A percentile compares a stretch with the other conserved stretches of the same genome.
Conservation (phyloP, 257 asterid genomes). For the Scutellaria galericulata region DNA sequence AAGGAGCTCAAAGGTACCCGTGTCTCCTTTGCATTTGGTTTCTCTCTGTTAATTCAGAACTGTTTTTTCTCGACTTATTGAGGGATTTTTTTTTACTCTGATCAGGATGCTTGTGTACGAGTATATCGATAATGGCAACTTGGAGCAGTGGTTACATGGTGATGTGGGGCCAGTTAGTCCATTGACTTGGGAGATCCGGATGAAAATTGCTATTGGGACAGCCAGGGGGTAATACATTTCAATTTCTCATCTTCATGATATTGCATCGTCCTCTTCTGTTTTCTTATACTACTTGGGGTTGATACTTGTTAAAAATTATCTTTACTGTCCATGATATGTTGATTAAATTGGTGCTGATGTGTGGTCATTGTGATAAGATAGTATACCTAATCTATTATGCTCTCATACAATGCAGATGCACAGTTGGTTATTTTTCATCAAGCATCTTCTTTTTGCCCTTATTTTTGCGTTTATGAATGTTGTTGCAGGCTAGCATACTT, state of each 20-base stretch:
- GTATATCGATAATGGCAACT: constrained; percentile 89
- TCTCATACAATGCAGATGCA: not conserved
- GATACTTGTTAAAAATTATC: not conserved
- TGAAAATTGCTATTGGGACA: constrained; percentile 89
- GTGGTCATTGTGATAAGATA: not conserved
- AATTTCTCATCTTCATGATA: not conserved
- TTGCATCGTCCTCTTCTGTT: not conserved
- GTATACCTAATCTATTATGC: constrained; percentile 1
- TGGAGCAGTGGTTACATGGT: constrained; percentile 99
- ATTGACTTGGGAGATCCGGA: constrained; percentile 90
- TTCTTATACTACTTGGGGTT: not conserved
- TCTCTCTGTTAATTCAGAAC: constrained; percentile 6
- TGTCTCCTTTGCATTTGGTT: constrained; percentile 9
- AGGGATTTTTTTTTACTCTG: constrained; percentile 20
- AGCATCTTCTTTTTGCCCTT: not conserved
- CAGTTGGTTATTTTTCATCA: not conserved
- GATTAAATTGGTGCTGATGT: too few species aligned
- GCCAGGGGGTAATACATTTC: constrained; percentile 80
- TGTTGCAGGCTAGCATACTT: constrained; percentile 81
- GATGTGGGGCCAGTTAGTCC: constrained; percentile 91
- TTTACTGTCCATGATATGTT: too few species aligned
- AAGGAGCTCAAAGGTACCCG: constrained; percentile 80
- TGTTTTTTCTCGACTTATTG: constrained; percentile 10
- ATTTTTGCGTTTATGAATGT: constrained; percentile 5
- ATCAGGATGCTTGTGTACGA: constrained; percentile 93